Evolutionary conservation across 768 basidiomycete genomes (phyloP).

Genomic region (Rhodotorula sphaerocarpa): DNA sequence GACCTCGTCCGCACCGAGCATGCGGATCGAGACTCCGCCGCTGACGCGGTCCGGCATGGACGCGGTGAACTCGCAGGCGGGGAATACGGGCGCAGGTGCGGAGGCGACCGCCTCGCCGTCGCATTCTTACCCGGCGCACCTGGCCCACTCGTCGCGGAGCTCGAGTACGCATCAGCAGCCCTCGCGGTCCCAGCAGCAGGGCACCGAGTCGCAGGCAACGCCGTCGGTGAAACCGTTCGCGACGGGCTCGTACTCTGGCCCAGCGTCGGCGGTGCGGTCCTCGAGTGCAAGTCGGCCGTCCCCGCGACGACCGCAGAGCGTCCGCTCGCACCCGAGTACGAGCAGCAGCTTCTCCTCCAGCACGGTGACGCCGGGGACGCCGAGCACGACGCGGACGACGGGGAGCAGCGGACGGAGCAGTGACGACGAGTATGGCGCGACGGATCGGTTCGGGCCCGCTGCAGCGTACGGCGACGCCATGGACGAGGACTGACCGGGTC

Average conservation of each 20-base stretch:
- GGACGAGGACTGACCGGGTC: conserved; percentile 8
- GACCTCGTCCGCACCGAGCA: background rate
- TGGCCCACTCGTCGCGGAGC: background rate
- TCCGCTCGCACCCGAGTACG: conserved; percentile 7
- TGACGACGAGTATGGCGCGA: background rate
- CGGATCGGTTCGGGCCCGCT: background rate
- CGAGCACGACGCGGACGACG: conserved; percentile 6
- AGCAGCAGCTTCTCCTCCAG: conserved; percentile 12
- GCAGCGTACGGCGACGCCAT: background rate
- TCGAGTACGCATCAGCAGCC: background rate
- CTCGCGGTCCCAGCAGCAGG: background rate
- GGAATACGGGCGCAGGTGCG: background rate
- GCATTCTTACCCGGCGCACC: background rate
- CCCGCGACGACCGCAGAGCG: background rate
- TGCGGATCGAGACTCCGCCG: background rate
- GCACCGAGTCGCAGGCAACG: background rate
- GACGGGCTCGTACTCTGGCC: background rate
- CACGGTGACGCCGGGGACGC: conserved; percentile 25
- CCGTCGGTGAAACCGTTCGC: background rate
- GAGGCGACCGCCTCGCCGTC: background rate
- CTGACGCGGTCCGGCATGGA: background rate
- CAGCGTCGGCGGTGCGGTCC: background rate
- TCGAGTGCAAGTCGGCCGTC: background rate
- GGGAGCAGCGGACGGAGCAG: background rate
- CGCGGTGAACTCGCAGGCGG: background rate